phyloP scores from a whole-genome alignment of 176 grass and related monocot species.

The Hordeum vulgare region DNA sequence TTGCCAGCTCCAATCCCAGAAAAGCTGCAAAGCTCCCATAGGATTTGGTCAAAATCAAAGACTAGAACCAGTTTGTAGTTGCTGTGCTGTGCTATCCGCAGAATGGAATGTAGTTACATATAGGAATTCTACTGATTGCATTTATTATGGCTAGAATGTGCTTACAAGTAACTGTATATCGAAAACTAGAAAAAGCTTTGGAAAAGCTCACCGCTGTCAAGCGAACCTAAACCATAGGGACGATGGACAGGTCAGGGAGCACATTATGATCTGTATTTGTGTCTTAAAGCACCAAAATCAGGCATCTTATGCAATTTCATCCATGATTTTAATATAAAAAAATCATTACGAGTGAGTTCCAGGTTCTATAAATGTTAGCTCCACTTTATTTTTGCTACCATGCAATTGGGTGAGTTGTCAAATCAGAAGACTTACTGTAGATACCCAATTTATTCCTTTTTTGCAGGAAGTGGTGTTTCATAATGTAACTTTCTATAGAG shows the following conservation, averaged over 20 bases:
- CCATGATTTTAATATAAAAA: background rate
- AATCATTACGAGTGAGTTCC: background rate
- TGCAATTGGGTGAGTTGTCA: background rate
- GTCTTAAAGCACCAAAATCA: background rate
- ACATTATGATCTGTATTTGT: background rate
- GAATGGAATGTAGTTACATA: background rate
- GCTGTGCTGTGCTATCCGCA: background rate
- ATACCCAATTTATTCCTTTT: background rate
- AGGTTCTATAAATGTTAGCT: background rate
- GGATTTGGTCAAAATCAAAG: background rate
- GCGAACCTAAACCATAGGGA: background rate
- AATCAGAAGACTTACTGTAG: background rate
- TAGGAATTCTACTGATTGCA: background rate
- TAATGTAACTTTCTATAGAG: background rate
- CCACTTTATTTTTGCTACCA: background rate
- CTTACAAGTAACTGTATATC: background rate
- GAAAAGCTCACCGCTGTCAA: background rate
- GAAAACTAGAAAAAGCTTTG: background rate
- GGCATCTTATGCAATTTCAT: background rate
- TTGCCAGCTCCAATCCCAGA: constrained; percentile 99
- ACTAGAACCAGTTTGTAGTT: background rate
- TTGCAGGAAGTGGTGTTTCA: background rate
- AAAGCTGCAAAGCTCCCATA: constrained; percentile 47
- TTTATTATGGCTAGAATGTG: background rate
- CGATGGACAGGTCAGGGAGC: background rate